These are phyloP conservation scores for Boletus pseudo-olivaceus DNA, from an alignment of 768 basidiomycete genomes.

Conservation along the genomic window DNA sequence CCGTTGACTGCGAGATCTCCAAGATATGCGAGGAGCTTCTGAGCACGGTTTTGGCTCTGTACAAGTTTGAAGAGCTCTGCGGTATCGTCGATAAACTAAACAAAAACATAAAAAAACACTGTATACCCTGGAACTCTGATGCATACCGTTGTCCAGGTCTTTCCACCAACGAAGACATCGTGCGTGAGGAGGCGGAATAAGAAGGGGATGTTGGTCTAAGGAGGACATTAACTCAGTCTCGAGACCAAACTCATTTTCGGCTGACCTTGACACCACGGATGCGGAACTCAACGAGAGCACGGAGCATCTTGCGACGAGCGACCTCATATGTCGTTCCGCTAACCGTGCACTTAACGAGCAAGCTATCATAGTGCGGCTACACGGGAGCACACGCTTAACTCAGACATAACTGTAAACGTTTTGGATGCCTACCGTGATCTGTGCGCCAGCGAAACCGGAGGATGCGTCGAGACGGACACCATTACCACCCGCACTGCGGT, in stretches of 20 bases:
- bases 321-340: constrained; percentile 98
- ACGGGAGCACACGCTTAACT: constrained; percentile 1
- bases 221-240: not conserved
- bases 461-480: constrained; percentile 96
- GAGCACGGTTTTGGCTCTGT: constrained; percentile 95
- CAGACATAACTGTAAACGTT: not conserved
- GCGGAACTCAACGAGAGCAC: constrained; percentile 99
- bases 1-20: constrained; percentile 98
- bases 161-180: constrained; percentile 91
- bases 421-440: constrained; percentile 78
- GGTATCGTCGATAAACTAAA: constrained; percentile 98
- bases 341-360: constrained; percentile 94
- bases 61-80: constrained; percentile 99
- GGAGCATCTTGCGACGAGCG: constrained; percentile 97
- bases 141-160: constrained; percentile 94
- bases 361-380: constrained; percentile 95
- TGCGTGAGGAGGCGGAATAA: constrained; percentile 96
- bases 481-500: constrained; percentile 97
- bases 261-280: constrained; percentile 94
- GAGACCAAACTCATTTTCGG: not conserved
- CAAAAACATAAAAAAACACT: constrained; percentile 1
- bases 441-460: constrained; percentile 97
- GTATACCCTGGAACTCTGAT: constrained; percentile 1
- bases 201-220: constrained; percentile 97
- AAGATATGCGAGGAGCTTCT: constrained; percentile 94